Percentiles rank a stretch among this genome's conserved stretches.
Evolutionary conservation across 495 filamentous ascomycete species (phyloP).

Genomic region (Talaromyces stipitatus): DNA sequence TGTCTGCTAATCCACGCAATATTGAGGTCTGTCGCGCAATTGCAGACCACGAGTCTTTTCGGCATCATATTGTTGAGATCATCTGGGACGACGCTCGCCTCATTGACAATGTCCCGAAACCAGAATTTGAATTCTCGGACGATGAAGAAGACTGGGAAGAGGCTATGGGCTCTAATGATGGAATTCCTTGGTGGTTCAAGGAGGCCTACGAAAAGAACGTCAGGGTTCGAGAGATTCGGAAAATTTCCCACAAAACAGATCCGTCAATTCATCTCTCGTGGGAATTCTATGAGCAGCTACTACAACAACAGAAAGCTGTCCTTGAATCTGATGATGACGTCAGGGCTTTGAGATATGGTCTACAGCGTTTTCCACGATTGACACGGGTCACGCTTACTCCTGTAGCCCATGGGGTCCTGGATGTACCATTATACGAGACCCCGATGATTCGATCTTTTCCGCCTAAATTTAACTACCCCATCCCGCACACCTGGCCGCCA

Average conservation of each 20-base stretch:
- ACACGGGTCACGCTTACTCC: conserved; percentile 20
- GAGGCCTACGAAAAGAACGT: no score
- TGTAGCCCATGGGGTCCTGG: conserved; percentile 20
- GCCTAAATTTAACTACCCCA: conserved; percentile 22
- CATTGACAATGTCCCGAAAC: background rate
- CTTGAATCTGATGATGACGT: conserved; percentile 12
- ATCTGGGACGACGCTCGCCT: conserved; percentile 22
- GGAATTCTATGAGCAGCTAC: conserved; percentile 14
- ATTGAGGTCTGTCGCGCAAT: conserved; percentile 19
- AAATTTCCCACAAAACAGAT: background rate
- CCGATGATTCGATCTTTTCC: conserved; percentile 25
- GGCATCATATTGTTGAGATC: conserved; percentile 15
- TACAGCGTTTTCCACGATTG: conserved; percentile 18
- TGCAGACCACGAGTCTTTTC: conserved; percentile 16
- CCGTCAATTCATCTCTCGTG: conserved; percentile 6
- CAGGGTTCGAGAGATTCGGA: background rate
- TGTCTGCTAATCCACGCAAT: conserved; percentile 17
- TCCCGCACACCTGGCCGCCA: conserved; percentile 19
- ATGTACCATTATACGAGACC: conserved; percentile 22
- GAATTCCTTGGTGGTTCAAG: background rate
- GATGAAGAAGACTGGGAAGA: background rate
- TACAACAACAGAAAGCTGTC: conserved; percentile 13
- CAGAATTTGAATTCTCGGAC: no score
- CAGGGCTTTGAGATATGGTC: conserved; percentile 15
- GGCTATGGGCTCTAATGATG: background rate